Percentiles rank a stretch among this genome's conserved stretches.
phyloP scores from a whole-genome alignment of 164 flowering plant species.

The Umbilicus rupestris region DNA sequence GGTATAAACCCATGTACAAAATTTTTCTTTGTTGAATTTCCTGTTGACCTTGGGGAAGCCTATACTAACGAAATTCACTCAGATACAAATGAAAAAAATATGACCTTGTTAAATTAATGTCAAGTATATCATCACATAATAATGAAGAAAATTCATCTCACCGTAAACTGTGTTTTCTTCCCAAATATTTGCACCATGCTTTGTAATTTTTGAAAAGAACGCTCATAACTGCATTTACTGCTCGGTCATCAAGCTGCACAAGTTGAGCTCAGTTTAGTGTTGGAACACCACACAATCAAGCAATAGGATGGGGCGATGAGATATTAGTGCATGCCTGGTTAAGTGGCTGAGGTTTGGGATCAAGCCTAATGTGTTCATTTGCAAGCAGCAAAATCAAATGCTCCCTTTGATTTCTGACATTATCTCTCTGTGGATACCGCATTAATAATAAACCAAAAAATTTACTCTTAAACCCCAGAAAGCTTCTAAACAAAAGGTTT shows the following conservation, averaged over 20 bases:
- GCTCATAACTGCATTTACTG: slow-evolving; percentile 78
- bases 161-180: slow-evolving; percentile 87
- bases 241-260: slow-evolving; percentile 90
- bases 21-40: slow-evolving; percentile 89
- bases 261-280: neutral
- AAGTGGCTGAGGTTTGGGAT: slow-evolving; percentile 87
- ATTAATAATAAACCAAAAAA: slow-evolving; percentile 10
- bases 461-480: neutral
- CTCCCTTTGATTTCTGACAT: slow-evolving; percentile 96
- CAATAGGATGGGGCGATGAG: slow-evolving; percentile 2
- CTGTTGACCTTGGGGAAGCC: slow-evolving; percentile 82
- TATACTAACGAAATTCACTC: slow-evolving; percentile 15
- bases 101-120: neutral
- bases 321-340: slow-evolving; percentile 43
- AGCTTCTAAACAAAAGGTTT: neutral
- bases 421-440: slow-evolving; percentile 62
- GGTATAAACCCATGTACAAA: slow-evolving; percentile 91
- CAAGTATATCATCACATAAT: neutral
- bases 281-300: neutral
- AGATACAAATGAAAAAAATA: neutral
- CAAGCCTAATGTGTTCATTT: slow-evolving; percentile 70
- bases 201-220: slow-evolving; percentile 90
- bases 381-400: slow-evolving; percentile 80
- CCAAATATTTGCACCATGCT: slow-evolving; percentile 96
- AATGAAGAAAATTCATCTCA: slow-evolving; percentile 18